Conservation (phyloP, 2,329 filamentous ascomycete species). For the Colletotrichum phormii region DNA sequence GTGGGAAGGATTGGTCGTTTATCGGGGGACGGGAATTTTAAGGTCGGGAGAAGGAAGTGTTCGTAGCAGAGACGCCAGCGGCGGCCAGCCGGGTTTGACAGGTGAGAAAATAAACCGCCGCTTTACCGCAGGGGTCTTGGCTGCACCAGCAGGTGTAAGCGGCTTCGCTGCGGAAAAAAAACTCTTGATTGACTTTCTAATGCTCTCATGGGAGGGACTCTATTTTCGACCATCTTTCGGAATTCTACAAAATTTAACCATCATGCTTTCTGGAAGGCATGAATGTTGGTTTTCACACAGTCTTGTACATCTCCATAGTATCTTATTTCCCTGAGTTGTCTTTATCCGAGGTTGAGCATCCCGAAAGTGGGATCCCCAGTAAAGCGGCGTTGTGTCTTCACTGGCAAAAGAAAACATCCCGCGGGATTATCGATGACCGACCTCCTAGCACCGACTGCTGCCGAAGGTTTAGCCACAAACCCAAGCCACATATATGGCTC, state of each 20-base stretch:
- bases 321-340: background rate
- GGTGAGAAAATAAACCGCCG: conserved; percentile 24
- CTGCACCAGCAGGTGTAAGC: background rate
- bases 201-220: too few species aligned
- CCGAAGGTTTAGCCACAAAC: conserved; percentile 12
- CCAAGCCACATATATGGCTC: background rate
- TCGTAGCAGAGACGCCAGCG: background rate
- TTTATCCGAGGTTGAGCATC: conserved; percentile 6
- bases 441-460: conserved; percentile 23
- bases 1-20: conserved; percentile 12
- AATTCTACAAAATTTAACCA: background rate
- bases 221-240: too few species aligned
- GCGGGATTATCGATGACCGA: conserved; percentile 28
- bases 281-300: background rate
- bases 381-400: conserved; percentile 18
- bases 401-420: conserved; percentile 16
- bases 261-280: background rate
- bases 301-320: background rate
- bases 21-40: conserved; percentile 32
- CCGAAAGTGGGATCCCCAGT: conserved; percentile 6
- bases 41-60: conserved; percentile 14
- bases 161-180: background rate
- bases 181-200: too few species aligned
- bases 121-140: conserved; percentile 23
- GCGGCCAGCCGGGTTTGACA: conserved; percentile 10